A percentile compares a stretch with the other conserved stretches of the same genome.
phyloP scores from a whole-genome alignment of 176 grass and related monocot genomes.

The Triticum monococcum region DNA sequence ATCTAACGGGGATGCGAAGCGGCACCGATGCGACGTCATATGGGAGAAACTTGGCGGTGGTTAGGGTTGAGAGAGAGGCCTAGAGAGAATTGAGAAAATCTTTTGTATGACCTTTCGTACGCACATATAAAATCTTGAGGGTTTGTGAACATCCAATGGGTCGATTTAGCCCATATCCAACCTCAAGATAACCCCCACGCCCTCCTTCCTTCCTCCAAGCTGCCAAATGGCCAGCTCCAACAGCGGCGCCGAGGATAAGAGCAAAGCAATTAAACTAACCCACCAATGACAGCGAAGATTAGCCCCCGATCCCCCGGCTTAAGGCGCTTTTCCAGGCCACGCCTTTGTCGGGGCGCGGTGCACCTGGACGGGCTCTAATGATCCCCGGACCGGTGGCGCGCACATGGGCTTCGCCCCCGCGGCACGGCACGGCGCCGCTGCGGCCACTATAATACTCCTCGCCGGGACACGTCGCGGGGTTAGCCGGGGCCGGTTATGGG shows the following conservation, averaged over 20 bases:
- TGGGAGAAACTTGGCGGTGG: no score
- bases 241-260: neutral
- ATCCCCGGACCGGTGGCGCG: neutral
- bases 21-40: no score
- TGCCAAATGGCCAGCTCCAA: neutral
- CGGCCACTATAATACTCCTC: constrained; percentile 17
- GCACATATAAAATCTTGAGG: neutral
- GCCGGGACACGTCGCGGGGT: constrained; percentile 21
- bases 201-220: no score
- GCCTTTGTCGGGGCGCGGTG: constrained; percentile 15
- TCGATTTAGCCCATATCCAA: neutral
- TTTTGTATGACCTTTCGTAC: no score
- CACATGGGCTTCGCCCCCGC: constrained; percentile 47
- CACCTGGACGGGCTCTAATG: constrained; percentile 24
- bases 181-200: neutral
- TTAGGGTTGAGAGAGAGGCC: no score
- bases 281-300: neutral
- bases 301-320: neutral
- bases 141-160: neutral
- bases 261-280: neutral
- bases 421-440: constrained; percentile 45
- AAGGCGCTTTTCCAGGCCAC: neutral
- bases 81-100: no score
- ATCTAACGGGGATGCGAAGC: no score
- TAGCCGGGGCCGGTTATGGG: neutral